phyloP scores from a whole-genome alignment of 192 early-diverging fungal genomes.

The Coemansia sp. region DNA sequence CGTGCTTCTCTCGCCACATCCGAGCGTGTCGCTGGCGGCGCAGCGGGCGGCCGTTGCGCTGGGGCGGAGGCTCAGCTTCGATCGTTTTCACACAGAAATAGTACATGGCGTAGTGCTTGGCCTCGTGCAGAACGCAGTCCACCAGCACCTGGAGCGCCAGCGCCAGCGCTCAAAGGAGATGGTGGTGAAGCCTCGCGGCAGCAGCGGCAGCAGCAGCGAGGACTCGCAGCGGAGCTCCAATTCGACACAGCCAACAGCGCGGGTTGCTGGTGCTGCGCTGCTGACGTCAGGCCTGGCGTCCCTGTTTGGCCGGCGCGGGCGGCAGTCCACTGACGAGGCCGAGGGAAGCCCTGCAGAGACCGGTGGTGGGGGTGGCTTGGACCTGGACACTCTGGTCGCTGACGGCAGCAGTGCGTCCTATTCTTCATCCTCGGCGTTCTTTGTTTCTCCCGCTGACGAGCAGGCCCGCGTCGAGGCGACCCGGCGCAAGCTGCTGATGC shows the following conservation, averaged over 20 bases:
- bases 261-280: constrained; percentile 3
- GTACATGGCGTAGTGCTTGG: constrained; percentile 50
- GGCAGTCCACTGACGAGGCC: constrained; percentile 15
- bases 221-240: not conserved
- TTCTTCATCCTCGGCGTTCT: constrained; percentile 8
- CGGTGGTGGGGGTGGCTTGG: not conserved
- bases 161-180: constrained; percentile 37
- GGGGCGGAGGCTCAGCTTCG: constrained; percentile 37
- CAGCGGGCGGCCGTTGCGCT: constrained; percentile 43
- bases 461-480: constrained; percentile 41
- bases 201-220: constrained; percentile 3
- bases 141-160: constrained; percentile 32
- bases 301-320: constrained; percentile 37
- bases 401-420: not conserved
- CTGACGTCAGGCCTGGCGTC: constrained; percentile 27
- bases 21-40: constrained; percentile 41
- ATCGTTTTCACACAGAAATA: constrained; percentile 49
- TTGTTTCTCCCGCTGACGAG: constrained; percentile 41
- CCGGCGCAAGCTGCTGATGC: constrained; percentile 48
- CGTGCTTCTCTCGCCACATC: constrained; percentile 47
- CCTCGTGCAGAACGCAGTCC: constrained; percentile 36
- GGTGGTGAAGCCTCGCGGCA: constrained; percentile 33
- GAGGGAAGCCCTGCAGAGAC: not conserved
- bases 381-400: not conserved
- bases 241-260: not conserved